phyloP scores from a whole-genome alignment of 306 rosid species.

The Quillaja saponaria region DNA sequence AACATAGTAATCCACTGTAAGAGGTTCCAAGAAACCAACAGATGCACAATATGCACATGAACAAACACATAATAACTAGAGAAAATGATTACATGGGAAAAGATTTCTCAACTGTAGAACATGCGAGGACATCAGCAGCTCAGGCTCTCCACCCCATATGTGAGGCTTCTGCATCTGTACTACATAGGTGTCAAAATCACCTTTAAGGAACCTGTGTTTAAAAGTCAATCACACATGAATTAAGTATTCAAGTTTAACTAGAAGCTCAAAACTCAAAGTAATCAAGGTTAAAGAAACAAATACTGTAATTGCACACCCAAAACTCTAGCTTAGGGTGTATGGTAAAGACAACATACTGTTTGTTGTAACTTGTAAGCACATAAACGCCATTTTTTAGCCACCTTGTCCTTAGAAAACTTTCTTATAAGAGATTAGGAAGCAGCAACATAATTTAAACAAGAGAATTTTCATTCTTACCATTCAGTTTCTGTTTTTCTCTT shows the following conservation, averaged over 20 bases:
- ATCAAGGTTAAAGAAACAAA: background rate
- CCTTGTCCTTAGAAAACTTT: too few relatives aligned
- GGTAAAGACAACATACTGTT: too few relatives aligned
- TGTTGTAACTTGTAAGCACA: too few relatives aligned
- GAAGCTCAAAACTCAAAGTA: background rate
- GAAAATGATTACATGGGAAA: too few relatives aligned
- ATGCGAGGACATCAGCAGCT: slow-evolving; percentile 82
- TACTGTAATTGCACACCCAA: background rate
- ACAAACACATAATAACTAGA: background rate
- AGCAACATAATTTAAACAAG: background rate
- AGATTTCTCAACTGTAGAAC: slow-evolving; percentile 57
- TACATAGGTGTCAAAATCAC: slow-evolving; percentile 69
- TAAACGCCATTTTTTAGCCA: too few relatives aligned
- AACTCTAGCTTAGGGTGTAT: too few relatives aligned
- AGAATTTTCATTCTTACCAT: slow-evolving; percentile 45
- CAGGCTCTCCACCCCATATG: slow-evolving; percentile 90
- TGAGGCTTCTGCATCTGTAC: slow-evolving; percentile 70
- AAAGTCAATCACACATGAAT: background rate
- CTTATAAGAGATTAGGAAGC: slow-evolving; percentile 5
- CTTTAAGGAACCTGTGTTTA: slow-evolving; percentile 72
- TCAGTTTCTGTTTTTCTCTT: slow-evolving; percentile 65
- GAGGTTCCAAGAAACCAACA: too few relatives aligned
- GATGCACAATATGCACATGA: too few relatives aligned
- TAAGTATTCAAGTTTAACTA: slow-evolving; percentile 1
- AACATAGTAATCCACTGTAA: too few relatives aligned